A percentile compares a stretch with the other conserved stretches of the same genome.
These are phyloP conservation scores for Termitomyces bulborhizus DNA, from an alignment of 768 basidiomycete genomes.

Conservation along the genomic window DNA sequence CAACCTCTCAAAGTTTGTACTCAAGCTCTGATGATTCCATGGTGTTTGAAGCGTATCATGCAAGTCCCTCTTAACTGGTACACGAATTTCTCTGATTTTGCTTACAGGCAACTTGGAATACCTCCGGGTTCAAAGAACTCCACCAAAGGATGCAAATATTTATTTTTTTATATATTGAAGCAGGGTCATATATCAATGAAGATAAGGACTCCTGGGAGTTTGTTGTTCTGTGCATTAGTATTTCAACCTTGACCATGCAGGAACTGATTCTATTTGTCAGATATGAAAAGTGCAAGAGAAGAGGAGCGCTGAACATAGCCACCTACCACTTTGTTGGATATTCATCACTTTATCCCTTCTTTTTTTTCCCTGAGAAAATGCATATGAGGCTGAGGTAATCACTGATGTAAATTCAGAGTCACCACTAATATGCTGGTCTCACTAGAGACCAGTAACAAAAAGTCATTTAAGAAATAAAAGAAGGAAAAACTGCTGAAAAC, in stretches of 20 bases:
- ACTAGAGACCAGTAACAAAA: too few species aligned
- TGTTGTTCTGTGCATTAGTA: slow-evolving; percentile 61
- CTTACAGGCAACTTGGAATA: slow-evolving; percentile 70
- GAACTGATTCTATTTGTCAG: slow-evolving; percentile 30
- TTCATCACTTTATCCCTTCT: slow-evolving; percentile 92
- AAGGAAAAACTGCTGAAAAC: too few species aligned
- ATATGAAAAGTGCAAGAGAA: slow-evolving; percentile 77
- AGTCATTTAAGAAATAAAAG: too few species aligned
- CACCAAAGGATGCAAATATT: slow-evolving; percentile 93
- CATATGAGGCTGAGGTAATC: slow-evolving; percentile 79
- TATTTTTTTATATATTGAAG: slow-evolving; percentile 92
- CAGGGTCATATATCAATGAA: slow-evolving; percentile 90
- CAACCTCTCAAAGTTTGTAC: slow-evolving; percentile 28
- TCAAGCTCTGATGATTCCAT: slow-evolving; percentile 54
- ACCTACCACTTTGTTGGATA: slow-evolving; percentile 95
- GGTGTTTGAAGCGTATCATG: slow-evolving; percentile 90
- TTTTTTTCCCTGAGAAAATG: slow-evolving; percentile 88
- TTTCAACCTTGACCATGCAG: background rate
- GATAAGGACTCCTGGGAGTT: slow-evolving; percentile 96
- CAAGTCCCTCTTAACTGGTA: slow-evolving; percentile 29
- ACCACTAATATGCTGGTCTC: too few species aligned
- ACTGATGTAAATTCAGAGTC: background rate
- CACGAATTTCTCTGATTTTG: background rate
- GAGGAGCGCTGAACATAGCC: slow-evolving; percentile 34
- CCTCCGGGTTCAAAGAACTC: slow-evolving; percentile 85